Evolutionary conservation across 2,329 filamentous ascomycete genomes (phyloP).

Genomic region (Ophiocordyceps sinensis): DNA sequence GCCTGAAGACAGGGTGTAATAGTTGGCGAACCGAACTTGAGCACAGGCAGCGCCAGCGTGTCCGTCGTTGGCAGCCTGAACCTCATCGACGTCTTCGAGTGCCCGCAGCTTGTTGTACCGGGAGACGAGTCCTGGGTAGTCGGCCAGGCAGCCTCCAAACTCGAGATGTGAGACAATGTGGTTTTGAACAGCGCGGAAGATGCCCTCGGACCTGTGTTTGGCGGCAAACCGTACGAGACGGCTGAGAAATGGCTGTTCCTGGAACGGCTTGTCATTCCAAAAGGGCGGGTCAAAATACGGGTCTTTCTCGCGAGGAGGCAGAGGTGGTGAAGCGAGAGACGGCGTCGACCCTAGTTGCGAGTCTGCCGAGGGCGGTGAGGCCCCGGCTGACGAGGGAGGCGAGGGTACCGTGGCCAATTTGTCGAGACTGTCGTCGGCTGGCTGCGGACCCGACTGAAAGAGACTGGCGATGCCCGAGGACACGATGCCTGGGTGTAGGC

Average conservation of each 20-base stretch:
- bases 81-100: conserved; percentile 56
- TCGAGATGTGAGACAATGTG: conserved; percentile 71
- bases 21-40: conserved; percentile 70
- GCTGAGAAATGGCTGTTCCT: conserved; percentile 54
- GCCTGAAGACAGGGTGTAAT: conserved; percentile 77
- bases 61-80: conserved; percentile 13
- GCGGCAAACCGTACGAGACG: conserved; percentile 61
- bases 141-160: conserved; percentile 68
- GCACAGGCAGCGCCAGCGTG: conserved; percentile 15
- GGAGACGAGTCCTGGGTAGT: conserved; percentile 53
- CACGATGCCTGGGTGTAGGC: conserved; percentile 78
- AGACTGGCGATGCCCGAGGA: conserved; percentile 68
- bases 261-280: conserved; percentile 56
- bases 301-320: conserved; percentile 19
- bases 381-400: conserved; percentile 5
- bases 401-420: not conserved
- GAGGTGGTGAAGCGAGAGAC: conserved; percentile 3
- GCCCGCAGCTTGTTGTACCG: conserved; percentile 57
- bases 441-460: conserved; percentile 37
- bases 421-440: conserved; percentile 1
- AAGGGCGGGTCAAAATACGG: conserved; percentile 66
- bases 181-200: conserved; percentile 54
- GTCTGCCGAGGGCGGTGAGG: not conserved
- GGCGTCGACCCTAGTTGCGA: not conserved
- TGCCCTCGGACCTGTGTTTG: conserved; percentile 60